Evolutionary conservation across 75 land plant genomes (phyloP), one percentile per base, ranked within the genome.

Genomic region (Adiantum capillusveneris): DNA sequence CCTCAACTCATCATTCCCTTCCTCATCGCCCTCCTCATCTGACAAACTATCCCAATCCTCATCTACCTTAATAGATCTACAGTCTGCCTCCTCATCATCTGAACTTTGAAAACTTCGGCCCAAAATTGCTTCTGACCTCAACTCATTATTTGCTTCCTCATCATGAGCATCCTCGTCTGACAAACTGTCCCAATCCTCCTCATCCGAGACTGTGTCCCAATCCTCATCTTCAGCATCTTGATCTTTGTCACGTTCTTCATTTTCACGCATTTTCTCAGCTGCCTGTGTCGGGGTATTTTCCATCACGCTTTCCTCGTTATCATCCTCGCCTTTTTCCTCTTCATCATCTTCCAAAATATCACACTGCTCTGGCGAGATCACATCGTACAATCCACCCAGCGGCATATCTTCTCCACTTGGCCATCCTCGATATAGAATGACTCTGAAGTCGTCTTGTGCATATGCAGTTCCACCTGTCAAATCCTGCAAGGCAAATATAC

Each of bases 391-490:
- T 21, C 29, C 57, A 21, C 1, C 53, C 17, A 56, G 55, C 58
- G 69, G 62, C 36, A 59, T 64, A 27, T 70, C 68, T 45, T 73
- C 78, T 20, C 63, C 82, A 19, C 70, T 80, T 53, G 84, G 86
- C 86, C 89, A 87, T 31, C 99, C 99, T 28, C 97, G 71, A 50
- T 95, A 95, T 0, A 90, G 60, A 53, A 95, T 87, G n/a, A 95
- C 66, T 65, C 91, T 90, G 58, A 72, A 75, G 49, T 79, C 79
- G 54, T 91, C 99, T 59, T 81, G 76, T 27, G 88, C 90, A 9
- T 92, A 82, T 29, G 91, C 65, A 21, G 80, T 73, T 26, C 77
- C 80, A 41, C 97, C 93, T 6, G 99, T 95, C 55, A 87, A 88
- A 76, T 86, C 79, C 99, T 95, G 68, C 37, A 34, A 9, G n/a